Evolutionary conservation across 495 filamentous ascomycete genomes (phyloP), one percentile per base, ranked within the genome.

Genomic region (Xylaria scruposa): DNA sequence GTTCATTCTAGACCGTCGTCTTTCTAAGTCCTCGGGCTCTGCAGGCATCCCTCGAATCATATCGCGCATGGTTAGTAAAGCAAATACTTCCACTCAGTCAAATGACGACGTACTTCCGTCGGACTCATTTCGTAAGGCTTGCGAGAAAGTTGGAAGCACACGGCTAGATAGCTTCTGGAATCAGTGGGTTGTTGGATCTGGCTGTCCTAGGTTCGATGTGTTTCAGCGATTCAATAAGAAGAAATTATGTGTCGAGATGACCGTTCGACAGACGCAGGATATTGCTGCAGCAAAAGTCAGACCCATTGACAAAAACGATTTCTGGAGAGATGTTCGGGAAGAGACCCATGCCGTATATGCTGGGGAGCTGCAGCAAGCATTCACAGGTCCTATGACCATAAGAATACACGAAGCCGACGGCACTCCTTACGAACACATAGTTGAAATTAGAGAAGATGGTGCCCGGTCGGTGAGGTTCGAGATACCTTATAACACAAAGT

Each of bases 401-500:
- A 89, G 97, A 58, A 98, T 99, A 72, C 96, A 99, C 83, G 96
- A 99, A 82, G 97, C 96, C 33, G 97, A 99, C 78, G 96, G 96
- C 19, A 98, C 97, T 3, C 96, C 96, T 26, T 99, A 99, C 79
- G 96, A 99, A 81, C 96, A 99, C 77, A 97, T 97, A 74, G 93
- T 97, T 33, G 92, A 97, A 68, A 97, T 99, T 78, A 94, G 93
- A 74, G 94, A 97, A 68, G 89, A 90, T 9, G 85, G 88, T 49
- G 92, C 90, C 8, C 92, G 90, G 70, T 77, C 78, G 21, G 81
- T 80, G 10, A 83, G 78, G 54, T 91, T 98, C 69, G 94, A 97
- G 59, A 98, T 99, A 70, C 94, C 95, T 17, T 99, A 99, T 77
- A 98, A 98, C 77, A 99, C 96, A 0, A 99, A 99, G 78, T 99